Base-by-base conservation (phyloP, 768 basidiomycete species). In the Rhizopogon vesiculosus region DNA sequence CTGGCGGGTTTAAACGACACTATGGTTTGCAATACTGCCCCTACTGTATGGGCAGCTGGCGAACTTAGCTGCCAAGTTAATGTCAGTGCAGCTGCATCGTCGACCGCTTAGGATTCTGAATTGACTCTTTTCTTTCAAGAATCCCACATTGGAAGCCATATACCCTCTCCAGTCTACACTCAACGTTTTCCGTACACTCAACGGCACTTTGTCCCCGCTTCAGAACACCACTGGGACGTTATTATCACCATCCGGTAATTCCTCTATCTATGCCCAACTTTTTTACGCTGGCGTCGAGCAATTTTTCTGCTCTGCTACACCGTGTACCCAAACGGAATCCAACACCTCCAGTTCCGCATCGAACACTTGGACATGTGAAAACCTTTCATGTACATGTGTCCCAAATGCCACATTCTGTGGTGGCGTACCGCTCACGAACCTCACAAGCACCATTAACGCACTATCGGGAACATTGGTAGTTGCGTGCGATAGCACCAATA, bases 51-150 rank as follows among this genome's bases (percentile, higher is more conserved):
- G 62, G 85, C 93, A 1, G 79, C 87, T 2, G 81, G 91, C 3
- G 84, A 93, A 67, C 84, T 95, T 78, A 90, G 89, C 59, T 98
- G 95, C 71, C 73, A 78, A 53, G 93, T 96, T 12, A 76, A 82
- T 55, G 93, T 93, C 70, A 53, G 87, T 80, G 2, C 19, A 5
- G 12, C n/a, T 38, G 10, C 8, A 18, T 39, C 15, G 9, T 38
- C 35, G 22, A 35, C 28, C 5, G 16, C 15, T 35, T 42, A 12
- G 22, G 13, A 15, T 43, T 42, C 41, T 54, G 19, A 54, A 15
- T 33, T 58, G 15, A 52, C 13, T 7, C 45, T 53, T 18, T 45
- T 55, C 29, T 16, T 18, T 38, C 19, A 25, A 94, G 91, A 93
- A 95, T 63, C 89, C 91, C 1, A 94, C 91, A 0, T 73, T 98